Conservation (phyloP, 2,329 filamentous ascomycete species). For the Pochonia chlamydosporia region DNA sequence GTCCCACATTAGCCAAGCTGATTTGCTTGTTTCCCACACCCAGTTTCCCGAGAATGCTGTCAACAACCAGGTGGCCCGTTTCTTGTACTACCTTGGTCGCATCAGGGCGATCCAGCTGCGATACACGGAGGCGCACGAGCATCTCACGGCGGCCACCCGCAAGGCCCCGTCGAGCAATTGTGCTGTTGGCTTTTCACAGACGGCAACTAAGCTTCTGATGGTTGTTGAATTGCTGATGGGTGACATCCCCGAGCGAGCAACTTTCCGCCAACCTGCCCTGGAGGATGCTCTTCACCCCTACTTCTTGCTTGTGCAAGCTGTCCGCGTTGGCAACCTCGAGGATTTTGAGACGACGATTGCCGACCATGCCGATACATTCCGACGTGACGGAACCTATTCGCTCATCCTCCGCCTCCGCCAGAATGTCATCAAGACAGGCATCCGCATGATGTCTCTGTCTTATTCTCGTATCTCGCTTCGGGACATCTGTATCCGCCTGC, state of each 20-base stretch:
- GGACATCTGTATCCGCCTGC: slow-evolving; percentile 93
- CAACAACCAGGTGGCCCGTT: slow-evolving; percentile 97
- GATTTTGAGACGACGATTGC: slow-evolving; percentile 86
- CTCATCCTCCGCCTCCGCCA: slow-evolving; percentile 90
- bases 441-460: slow-evolving; percentile 97
- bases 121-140: slow-evolving; percentile 95
- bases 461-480: slow-evolving; percentile 96
- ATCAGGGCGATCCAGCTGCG: slow-evolving; percentile 94
- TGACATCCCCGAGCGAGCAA: slow-evolving; percentile 90
- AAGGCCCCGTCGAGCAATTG: slow-evolving; percentile 89
- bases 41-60: slow-evolving; percentile 90
- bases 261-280: slow-evolving; percentile 84
- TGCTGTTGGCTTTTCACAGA: slow-evolving; percentile 91
- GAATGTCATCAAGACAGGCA: slow-evolving; percentile 99
- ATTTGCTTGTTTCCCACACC: slow-evolving; percentile 91
- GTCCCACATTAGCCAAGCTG: slow-evolving; percentile 94
- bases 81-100: slow-evolving; percentile 93
- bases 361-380: slow-evolving; percentile 76
- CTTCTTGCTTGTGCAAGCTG: slow-evolving; percentile 87
- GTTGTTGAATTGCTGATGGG: slow-evolving; percentile 98
- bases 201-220: slow-evolving; percentile 90
- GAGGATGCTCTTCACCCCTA: slow-evolving; percentile 89
- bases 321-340: slow-evolving; percentile 92
- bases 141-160: slow-evolving; percentile 85
- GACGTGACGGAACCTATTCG: slow-evolving; percentile 90